phyloP scores from a whole-genome alignment of 768 basidiomycete genomes.

The Serendipita sp. region DNA sequence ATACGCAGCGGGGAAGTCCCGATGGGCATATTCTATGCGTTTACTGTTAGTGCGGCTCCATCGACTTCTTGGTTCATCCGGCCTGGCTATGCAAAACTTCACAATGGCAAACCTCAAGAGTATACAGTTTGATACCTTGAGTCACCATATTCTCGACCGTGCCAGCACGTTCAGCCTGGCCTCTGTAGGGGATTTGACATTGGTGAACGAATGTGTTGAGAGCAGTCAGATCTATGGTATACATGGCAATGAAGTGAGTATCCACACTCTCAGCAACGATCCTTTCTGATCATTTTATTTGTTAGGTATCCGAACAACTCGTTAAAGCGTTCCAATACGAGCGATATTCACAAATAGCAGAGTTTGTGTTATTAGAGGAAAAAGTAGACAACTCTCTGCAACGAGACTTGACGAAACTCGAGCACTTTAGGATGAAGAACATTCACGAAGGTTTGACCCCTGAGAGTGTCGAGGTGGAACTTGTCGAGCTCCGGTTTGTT shows the following conservation, averaged over 20 bases:
- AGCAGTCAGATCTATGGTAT: conserved; percentile 65
- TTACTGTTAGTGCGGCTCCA: conserved; percentile 68
- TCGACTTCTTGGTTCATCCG: conserved; percentile 67
- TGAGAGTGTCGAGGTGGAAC: conserved; percentile 64
- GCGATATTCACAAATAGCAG: conserved; percentile 75
- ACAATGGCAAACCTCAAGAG: conserved; percentile 63
- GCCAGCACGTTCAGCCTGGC: conserved; percentile 66
- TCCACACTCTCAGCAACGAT: background rate
- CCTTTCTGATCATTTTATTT: background rate
- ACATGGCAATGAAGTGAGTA: conserved; percentile 58
- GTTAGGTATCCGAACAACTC: conserved; percentile 62
- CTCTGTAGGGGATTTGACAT: conserved; percentile 57
- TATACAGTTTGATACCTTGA: conserved; percentile 78
- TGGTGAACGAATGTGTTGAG: conserved; percentile 59
- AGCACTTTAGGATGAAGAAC: conserved; percentile 72
- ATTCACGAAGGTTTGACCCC: conserved; percentile 54
- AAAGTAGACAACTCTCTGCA: conserved; percentile 72
- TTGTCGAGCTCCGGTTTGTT: conserved; percentile 70
- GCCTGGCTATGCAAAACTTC: conserved; percentile 63
- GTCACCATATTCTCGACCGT: conserved; percentile 64
- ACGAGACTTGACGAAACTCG: conserved; percentile 64
- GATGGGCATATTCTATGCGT: conserved; percentile 63
- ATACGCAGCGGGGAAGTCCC: conserved; percentile 53
- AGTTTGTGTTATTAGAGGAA: conserved; percentile 70
- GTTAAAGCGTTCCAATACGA: conserved; percentile 62